Evolutionary conservation across 805 yeast species (phyloP).

Genomic region (Maudiozyma serrabonitensis): DNA sequence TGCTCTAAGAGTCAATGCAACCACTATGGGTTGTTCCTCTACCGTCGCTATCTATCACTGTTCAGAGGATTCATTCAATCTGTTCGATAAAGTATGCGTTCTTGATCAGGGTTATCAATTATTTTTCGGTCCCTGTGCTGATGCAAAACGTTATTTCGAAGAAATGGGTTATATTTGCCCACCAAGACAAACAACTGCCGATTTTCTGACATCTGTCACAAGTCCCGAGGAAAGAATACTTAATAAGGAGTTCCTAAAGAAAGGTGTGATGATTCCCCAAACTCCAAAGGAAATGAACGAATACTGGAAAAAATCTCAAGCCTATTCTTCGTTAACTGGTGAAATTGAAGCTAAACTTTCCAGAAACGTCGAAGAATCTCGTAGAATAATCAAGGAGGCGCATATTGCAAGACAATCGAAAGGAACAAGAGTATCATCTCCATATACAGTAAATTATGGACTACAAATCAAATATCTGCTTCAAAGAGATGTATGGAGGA

Average conservation of each 20-base stretch:
- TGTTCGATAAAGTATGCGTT: slow-evolving; percentile 29
- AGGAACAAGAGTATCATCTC: slow-evolving; percentile 33
- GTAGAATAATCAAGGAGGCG: slow-evolving; percentile 20
- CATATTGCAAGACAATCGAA: slow-evolving; percentile 42
- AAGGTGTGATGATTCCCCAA: slow-evolving; percentile 42
- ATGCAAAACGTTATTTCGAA: slow-evolving; percentile 40
- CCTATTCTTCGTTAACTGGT: slow-evolving; percentile 31
- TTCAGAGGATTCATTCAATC: slow-evolving; percentile 1
- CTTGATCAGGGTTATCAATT: slow-evolving; percentile 50
- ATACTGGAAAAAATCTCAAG: slow-evolving; percentile 39
- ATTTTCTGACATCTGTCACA: slow-evolving; percentile 46
- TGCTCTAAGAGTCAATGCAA: slow-evolving; percentile 44
- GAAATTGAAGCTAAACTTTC: slow-evolving; percentile 34
- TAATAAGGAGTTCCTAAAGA: slow-evolving; percentile 28
- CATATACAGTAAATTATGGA: slow-evolving; percentile 39
- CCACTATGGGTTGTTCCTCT: slow-evolving; percentile 40
- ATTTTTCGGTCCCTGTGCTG: slow-evolving; percentile 38
- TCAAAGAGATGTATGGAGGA: slow-evolving; percentile 37
- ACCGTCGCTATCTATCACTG: slow-evolving; percentile 51
- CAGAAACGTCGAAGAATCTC: slow-evolving; percentile 4
- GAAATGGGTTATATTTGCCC: slow-evolving; percentile 51
- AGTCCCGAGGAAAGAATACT: slow-evolving; percentile 44
- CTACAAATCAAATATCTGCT: slow-evolving; percentile 40
- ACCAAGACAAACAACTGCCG: slow-evolving; percentile 50
- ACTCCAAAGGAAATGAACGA: slow-evolving; percentile 43